These are phyloP conservation scores for Peterozyma xylosa DNA, from an alignment of 805 yeast species.

Conservation along the genomic window DNA sequence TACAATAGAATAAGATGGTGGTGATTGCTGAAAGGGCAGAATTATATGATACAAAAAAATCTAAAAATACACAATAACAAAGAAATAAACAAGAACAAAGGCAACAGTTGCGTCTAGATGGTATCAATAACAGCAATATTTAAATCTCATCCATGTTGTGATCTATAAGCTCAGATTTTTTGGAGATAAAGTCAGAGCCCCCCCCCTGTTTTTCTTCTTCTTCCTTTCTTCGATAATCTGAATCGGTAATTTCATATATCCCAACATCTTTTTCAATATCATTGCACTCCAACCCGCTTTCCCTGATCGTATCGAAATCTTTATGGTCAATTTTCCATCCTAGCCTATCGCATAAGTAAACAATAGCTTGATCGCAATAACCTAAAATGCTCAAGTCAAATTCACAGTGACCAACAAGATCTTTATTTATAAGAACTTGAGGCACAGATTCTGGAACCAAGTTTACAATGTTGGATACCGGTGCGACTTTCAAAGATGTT, in stretches of 20 bases:
- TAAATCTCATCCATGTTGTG: too few species aligned
- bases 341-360: slow-evolving; percentile 48
- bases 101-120: too few species aligned
- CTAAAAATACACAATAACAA: too few species aligned
- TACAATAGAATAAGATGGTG: too few species aligned
- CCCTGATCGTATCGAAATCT: slow-evolving; percentile 30
- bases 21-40: too few species aligned
- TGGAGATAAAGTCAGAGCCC: too few species aligned
- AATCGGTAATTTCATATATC: slow-evolving; percentile 25
- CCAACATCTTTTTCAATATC: slow-evolving; percentile 24
- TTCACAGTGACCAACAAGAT: slow-evolving; percentile 65
- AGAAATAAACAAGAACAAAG: too few species aligned
- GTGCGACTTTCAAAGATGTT: slow-evolving; percentile 86
- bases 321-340: slow-evolving; percentile 56
- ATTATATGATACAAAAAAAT: too few species aligned
- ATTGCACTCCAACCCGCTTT: slow-evolving; percentile 22
- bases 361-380: slow-evolving; percentile 75
- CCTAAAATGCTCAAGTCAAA: slow-evolving; percentile 78
- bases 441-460: slow-evolving; percentile 68
- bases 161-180: too few species aligned
- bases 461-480: slow-evolving; percentile 84
- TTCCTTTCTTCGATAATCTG: slow-evolving; percentile 14
- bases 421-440: slow-evolving; percentile 72
- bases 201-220: not conserved
- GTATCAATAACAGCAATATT: too few species aligned